phyloP scores from a whole-genome alignment of 169 alveolate species.

The Theileria orientalis region DNA sequence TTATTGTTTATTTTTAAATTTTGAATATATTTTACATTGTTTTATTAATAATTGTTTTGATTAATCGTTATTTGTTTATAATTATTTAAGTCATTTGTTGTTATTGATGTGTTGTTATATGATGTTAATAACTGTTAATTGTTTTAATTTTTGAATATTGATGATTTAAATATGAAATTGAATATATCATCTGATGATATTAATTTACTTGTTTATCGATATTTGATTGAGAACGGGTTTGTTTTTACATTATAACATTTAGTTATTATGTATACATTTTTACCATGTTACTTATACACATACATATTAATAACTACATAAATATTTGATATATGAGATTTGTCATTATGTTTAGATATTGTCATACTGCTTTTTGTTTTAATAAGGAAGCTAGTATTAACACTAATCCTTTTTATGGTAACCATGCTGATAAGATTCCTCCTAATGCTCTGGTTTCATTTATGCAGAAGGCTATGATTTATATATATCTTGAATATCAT shows the following conservation, averaged over 20 bases:
- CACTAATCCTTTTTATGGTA: constrained; percentile 76
- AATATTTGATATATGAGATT: no score
- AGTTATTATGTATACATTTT: no score
- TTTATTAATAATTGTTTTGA: neutral
- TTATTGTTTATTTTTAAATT: no score
- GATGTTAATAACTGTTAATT: neutral
- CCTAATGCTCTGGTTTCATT: constrained; percentile 84
- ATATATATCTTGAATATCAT: constrained; percentile 83
- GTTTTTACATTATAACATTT: neutral
- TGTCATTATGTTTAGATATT: constrained; percentile 29
- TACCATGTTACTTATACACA: no score
- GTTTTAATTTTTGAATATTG: neutral
- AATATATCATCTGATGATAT: constrained; percentile 86
- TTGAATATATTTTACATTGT: neutral
- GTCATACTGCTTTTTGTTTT: constrained; percentile 84
- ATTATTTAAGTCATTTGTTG: neutral
- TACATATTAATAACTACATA: no score
- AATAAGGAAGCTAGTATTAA: constrained; percentile 79
- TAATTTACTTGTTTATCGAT: constrained; percentile 82
- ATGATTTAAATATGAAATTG: constrained; percentile 71
- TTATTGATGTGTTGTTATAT: neutral
- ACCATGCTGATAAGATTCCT: constrained; percentile 84
- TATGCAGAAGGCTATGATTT: constrained; percentile 86
- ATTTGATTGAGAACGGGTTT: constrained; percentile 85
- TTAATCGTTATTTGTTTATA: neutral